Conservation (phyloP, 495 filamentous ascomycete genomes). For the Schizothecium vesticola region DNA sequence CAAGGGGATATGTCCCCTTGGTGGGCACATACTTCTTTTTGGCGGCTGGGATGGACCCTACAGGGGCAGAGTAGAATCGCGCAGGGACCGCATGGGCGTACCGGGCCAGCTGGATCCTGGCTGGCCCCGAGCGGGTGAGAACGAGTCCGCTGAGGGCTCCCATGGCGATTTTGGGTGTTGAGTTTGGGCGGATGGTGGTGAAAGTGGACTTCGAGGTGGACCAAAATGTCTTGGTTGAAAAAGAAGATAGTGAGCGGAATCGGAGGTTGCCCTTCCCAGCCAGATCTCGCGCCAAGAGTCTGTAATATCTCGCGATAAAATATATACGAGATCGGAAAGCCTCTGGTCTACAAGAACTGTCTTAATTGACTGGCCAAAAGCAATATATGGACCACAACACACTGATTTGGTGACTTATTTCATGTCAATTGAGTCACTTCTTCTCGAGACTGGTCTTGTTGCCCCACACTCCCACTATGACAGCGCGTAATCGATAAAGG, state of each 20-base stretch:
- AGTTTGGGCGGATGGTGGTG: neutral
- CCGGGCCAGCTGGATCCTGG: constrained; percentile 23
- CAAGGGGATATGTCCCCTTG: constrained; percentile 78
- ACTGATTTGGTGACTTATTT: neutral
- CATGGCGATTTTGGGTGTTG: constrained; percentile 10
- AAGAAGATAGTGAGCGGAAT: constrained; percentile 13
- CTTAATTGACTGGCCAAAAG: neutral
- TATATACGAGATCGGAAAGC: neutral
- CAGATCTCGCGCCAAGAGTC: neutral
- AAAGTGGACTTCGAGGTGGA: neutral
- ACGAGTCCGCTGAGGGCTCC: constrained; percentile 20
- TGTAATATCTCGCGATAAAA: neutral
- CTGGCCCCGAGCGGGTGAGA: constrained; percentile 28
- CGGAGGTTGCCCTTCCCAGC: constrained; percentile 10
- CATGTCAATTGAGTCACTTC: constrained; percentile 2
- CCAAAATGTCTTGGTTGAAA: neutral
- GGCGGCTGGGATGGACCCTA: constrained; percentile 58
- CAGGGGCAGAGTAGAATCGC: constrained; percentile 55
- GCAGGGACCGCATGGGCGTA: constrained; percentile 4
- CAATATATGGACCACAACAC: neutral
- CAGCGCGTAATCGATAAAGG: neutral
- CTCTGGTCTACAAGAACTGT: neutral
- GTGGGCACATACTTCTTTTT: constrained; percentile 88
- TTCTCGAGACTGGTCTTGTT: neutral
- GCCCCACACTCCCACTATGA: neutral